Base-by-base conservation (phyloP, 2,329 filamentous ascomycete genomes). In the Simplicillium sp. region DNA sequence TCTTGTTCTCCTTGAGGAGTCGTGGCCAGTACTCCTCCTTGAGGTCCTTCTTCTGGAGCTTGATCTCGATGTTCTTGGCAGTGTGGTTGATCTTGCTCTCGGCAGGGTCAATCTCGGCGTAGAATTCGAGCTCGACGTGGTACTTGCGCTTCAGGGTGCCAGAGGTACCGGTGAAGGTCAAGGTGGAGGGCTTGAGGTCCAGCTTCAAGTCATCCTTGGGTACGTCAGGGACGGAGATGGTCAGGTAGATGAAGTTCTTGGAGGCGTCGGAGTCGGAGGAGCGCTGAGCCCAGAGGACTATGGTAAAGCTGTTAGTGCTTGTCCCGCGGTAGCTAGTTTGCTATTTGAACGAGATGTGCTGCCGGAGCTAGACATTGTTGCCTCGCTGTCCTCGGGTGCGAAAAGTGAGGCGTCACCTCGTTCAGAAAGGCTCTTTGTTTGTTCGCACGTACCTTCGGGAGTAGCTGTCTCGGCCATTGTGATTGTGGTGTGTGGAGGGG, bases 281-380 rank as follows among this genome's bases (percentile, higher is more conserved):
- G 73, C 92, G 89, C 74, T 98, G 92, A 51, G 92, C 90, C 92
- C 92, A 98, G 66, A 88, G 84, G 55, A 98, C 92, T 97, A 13
- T 33, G 12, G 6, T 5, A 13, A 7, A 33, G 31, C 31, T 33
- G 31, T 33, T 25, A 25, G 20, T 25, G 20, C 5, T 25, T 20
- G 28, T 38, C 34, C 16, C 37, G 28, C 6, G 8, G 29, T 29
- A 7, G 17, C 18, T 28, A 14, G 14, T 13, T 18, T 35, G 29
- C 11, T 7, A 28, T 25, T 25, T 25, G 20, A 25, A 9, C 20
- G 20, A 25, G 20, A 25, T 25, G 20, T 25, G 20, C 9, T 25
- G 6, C 6, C 5, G 9, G 20, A 25, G 20, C 20, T 25, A 25
- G 20, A 25, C 20, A 25, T 25, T 25, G 20, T 25, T 34, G 33